A percentile compares a stretch with the other conserved stretches of the same genome.
Evolutionary conservation across 1,139 yeast species (phyloP).

Genomic region (Martiniozyma asiatica): DNA sequence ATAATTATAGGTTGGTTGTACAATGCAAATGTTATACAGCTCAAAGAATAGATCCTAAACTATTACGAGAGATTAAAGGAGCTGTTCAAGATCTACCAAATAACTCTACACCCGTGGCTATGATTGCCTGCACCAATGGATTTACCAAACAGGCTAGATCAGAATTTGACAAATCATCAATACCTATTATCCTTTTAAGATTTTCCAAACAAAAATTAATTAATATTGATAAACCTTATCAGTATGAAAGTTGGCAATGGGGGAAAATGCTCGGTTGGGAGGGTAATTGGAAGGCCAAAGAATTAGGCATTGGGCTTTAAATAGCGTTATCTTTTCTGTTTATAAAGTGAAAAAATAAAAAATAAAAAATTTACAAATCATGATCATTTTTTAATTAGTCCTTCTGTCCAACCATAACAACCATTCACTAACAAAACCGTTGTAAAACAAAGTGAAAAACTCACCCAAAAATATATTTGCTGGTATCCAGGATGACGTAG

Average conservation of each 20-base stretch:
- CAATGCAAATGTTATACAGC: conserved; percentile 20
- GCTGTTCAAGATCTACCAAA: conserved; percentile 25
- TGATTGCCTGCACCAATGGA: conserved; percentile 47
- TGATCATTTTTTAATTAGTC: conserved; percentile 14
- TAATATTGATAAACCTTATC: conserved; percentile 22
- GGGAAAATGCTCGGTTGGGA: conserved; percentile 22
- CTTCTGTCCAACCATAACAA: conserved; percentile 39
- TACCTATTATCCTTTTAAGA: conserved; percentile 45
- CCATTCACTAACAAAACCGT: conserved; percentile 39
- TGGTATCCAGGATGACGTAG: conserved; percentile 19
- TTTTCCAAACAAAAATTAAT: conserved; percentile 24
- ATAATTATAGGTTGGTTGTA: conserved; percentile 16
- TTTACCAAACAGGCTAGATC: conserved; percentile 48
- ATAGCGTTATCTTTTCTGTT: no score
- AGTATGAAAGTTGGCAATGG: conserved; percentile 29
- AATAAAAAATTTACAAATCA: no score
- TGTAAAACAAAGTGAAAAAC: conserved; percentile 29
- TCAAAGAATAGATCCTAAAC: conserved; percentile 20
- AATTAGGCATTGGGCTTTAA: conserved; percentile 1
- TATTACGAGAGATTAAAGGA: conserved; percentile 24
- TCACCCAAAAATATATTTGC: conserved; percentile 26
- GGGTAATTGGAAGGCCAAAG: conserved; percentile 4
- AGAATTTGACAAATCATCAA: conserved; percentile 35
- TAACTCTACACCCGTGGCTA: conserved; percentile 35
- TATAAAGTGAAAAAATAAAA: no score